Conservation (phyloP, 495 filamentous ascomycete species). For the Chaetomium fimeti region DNA sequence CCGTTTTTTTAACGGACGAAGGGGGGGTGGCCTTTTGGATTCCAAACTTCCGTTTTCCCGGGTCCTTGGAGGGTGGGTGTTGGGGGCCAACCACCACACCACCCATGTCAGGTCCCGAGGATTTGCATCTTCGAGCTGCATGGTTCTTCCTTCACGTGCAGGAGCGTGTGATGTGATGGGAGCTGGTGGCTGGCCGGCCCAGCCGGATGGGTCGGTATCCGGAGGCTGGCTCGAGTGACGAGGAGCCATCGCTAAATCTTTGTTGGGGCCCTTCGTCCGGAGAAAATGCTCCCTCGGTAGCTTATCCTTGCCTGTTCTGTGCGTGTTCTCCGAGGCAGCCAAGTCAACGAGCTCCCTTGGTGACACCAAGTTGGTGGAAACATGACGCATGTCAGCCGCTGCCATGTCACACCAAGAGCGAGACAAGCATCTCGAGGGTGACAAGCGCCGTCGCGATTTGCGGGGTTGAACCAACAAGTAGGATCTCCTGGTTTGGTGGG, state of each 20-base stretch:
- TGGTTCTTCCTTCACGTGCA: slow-evolving; percentile 17
- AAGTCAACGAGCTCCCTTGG: background rate
- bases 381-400: slow-evolving; percentile 1
- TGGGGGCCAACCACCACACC: background rate
- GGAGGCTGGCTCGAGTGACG: background rate
- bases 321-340: background rate
- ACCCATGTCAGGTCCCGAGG: slow-evolving; percentile 5
- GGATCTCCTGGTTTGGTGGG: background rate
- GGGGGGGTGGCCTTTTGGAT: background rate
- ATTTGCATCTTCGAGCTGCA: slow-evolving; percentile 12
- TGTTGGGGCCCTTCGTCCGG: background rate
- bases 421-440: slow-evolving; percentile 1
- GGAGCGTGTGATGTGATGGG: slow-evolving; percentile 11
- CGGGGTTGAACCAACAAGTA: slow-evolving; percentile 8
- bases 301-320: slow-evolving; percentile 4
- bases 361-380: too few relatives aligned
- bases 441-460: background rate
- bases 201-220: background rate
- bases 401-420: background rate
- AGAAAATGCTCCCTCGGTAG: background rate
- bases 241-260: background rate
- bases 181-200: background rate
- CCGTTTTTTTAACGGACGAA: background rate
- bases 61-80: background rate
- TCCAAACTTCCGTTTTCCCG: background rate